These are phyloP conservation scores for Brassica juncea DNA, from an alignment of 345 rosid species.

Conservation along the genomic window DNA sequence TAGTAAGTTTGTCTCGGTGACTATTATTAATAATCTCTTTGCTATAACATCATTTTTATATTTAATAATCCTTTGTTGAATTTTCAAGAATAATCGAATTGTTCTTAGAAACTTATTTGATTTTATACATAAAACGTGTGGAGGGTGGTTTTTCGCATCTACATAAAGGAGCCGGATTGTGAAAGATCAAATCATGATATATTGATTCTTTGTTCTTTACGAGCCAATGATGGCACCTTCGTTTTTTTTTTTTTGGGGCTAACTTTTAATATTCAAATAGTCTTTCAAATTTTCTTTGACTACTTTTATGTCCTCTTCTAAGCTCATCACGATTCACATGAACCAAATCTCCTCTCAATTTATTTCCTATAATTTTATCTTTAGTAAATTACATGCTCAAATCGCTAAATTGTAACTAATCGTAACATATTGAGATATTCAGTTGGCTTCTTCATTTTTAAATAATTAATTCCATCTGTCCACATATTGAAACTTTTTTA, in stretches of 20 bases:
- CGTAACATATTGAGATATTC: background rate
- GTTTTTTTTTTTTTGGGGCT: background rate
- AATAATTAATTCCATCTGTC: background rate
- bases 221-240: slow-evolving; percentile 37
- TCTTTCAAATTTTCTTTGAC: slow-evolving; percentile 31
- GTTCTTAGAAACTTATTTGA: background rate
- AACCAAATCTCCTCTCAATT: slow-evolving; percentile 28
- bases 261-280: slow-evolving; percentile 4
- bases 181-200: slow-evolving; percentile 35
- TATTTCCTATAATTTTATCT: background rate
- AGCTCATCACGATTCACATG: slow-evolving; percentile 11
- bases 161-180: slow-evolving; percentile 23
- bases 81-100: background rate
- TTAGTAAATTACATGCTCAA: background rate
- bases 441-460: background rate
- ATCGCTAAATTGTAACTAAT: background rate
- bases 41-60: background rate
- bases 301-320: slow-evolving; percentile 19
- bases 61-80: background rate
- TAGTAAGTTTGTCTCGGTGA: background rate
- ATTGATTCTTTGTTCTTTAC: slow-evolving; percentile 31
- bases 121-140: slow-evolving; percentile 14
- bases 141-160: slow-evolving; percentile 36
- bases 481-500: background rate
- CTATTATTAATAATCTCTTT: background rate